Percentiles rank a stretch among this genome's conserved stretches.
Evolutionary conservation across 768 basidiomycete genomes (phyloP).

Genomic region (Auricularia heimuer): DNA sequence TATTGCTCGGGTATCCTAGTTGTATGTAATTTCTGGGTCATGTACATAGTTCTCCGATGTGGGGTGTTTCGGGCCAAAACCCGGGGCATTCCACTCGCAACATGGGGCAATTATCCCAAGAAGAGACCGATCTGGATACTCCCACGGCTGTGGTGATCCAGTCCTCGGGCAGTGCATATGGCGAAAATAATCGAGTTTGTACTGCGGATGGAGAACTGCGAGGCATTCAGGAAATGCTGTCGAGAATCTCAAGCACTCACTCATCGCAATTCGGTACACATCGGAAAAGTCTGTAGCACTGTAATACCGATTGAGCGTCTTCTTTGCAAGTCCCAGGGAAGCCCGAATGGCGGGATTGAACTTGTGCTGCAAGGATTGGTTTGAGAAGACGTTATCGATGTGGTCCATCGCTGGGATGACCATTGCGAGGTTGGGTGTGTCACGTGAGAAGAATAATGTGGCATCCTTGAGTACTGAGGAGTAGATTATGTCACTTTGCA

Average conservation of each 20-base stretch:
- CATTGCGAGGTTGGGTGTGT: conserved; percentile 18
- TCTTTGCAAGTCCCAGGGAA: conserved; percentile 20
- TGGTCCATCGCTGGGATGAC: conserved; percentile 32
- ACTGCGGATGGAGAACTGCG: conserved; percentile 26
- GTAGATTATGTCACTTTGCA: too few relatives aligned
- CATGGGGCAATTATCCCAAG: too few relatives aligned
- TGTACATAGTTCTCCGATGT: too few relatives aligned
- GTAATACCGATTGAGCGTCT: conserved; percentile 26
- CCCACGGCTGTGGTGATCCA: conserved; percentile 22
- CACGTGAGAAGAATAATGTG: conserved; percentile 23
- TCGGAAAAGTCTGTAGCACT: conserved; percentile 20
- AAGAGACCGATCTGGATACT: too few relatives aligned
- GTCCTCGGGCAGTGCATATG: conserved; percentile 17
- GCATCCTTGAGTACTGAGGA: conserved; percentile 24
- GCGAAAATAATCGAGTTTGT: conserved; percentile 29
- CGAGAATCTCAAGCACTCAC: conserved; percentile 16
- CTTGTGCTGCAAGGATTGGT: conserved; percentile 7
- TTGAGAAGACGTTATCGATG: conserved; percentile 20
- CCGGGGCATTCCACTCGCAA: too few relatives aligned
- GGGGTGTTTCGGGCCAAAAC: too few relatives aligned
- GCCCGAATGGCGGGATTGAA: conserved; percentile 17
- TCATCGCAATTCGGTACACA: conserved; percentile 24
- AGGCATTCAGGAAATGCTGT: not conserved
- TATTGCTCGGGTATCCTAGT: too few relatives aligned
- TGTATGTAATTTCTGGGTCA: too few relatives aligned